phyloP scores from a whole-genome alignment of 768 basidiomycete species.

The Kwoniella dejecticola region DNA sequence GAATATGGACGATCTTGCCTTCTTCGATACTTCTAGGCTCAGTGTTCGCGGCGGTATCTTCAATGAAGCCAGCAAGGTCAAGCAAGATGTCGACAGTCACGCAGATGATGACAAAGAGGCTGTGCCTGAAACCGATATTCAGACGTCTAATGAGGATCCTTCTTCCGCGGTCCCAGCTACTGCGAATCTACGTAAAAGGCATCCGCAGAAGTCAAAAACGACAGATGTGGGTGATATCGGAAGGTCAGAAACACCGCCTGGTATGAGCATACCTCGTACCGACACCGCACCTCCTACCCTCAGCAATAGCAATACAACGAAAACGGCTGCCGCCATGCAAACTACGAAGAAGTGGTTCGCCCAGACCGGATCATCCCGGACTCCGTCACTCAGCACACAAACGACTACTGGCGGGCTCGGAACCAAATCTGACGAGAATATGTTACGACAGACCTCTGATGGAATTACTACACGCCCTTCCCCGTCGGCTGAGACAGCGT shows the following conservation, averaged over 20 bases:
- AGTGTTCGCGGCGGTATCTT: slow-evolving; percentile 83
- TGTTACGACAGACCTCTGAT: neutral
- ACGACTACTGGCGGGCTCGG: neutral
- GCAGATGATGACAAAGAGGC: slow-evolving; percentile 12
- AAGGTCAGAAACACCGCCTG: neutral
- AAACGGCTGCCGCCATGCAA: slow-evolving; percentile 18
- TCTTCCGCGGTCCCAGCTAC: slow-evolving; percentile 31
- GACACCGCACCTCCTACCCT: slow-evolving; percentile 31
- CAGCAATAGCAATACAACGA: neutral
- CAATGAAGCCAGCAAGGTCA: slow-evolving; percentile 65
- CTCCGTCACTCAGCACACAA: slow-evolving; percentile 15
- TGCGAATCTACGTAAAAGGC: slow-evolving; percentile 26
- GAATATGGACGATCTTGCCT: slow-evolving; percentile 97
- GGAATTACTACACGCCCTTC: neutral
- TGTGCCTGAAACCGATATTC: slow-evolving; percentile 16
- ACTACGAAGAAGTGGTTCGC: slow-evolving; percentile 41
- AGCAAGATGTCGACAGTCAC: slow-evolving; percentile 3
- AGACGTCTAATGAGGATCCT: slow-evolving; percentile 31
- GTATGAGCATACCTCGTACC: slow-evolving; percentile 20
- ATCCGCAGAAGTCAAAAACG: slow-evolving; percentile 27
- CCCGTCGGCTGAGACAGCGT: neutral
- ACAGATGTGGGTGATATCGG: slow-evolving; percentile 3
- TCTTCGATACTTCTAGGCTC: slow-evolving; percentile 75
- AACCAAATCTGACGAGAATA: neutral
- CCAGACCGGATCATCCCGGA: slow-evolving; percentile 10